phyloP scores from a whole-genome alignment of 2,329 filamentous ascomycete genomes.

The Alternaria burnsii region DNA sequence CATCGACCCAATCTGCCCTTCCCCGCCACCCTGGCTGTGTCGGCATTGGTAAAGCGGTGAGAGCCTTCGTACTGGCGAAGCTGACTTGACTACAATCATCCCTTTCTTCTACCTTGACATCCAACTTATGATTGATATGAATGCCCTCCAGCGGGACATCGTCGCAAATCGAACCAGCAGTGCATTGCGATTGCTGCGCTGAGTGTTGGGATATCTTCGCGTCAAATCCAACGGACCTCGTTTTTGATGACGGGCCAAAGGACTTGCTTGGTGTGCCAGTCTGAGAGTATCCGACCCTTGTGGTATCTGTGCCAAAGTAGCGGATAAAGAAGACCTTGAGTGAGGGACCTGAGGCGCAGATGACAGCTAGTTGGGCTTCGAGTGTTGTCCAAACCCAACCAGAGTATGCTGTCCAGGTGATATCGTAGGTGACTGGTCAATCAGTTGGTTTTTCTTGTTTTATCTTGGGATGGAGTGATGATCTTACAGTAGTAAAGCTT shows the following conservation, averaged over 20 bases:
- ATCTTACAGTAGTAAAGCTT: slow-evolving; percentile 39
- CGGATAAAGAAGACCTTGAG: slow-evolving; percentile 56
- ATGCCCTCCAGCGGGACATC: slow-evolving; percentile 32
- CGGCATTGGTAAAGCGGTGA: slow-evolving; percentile 26
- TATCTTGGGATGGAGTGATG: no score
- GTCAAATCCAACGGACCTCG: neutral
- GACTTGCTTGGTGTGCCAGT: slow-evolving; percentile 11
- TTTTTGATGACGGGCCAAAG: neutral
- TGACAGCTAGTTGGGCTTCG: slow-evolving; percentile 53
- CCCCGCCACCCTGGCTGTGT: slow-evolving; percentile 9
- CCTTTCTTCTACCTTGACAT: slow-evolving; percentile 31
- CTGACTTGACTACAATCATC: slow-evolving; percentile 30
- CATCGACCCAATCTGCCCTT: slow-evolving; percentile 24
- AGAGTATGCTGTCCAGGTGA: slow-evolving; percentile 52
- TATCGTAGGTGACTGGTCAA: slow-evolving; percentile 46
- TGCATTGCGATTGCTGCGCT: neutral
- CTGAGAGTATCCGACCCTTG: slow-evolving; percentile 19
- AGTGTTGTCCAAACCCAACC: slow-evolving; percentile 54
- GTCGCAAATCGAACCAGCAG: slow-evolving; percentile 8
- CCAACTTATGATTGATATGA: slow-evolving; percentile 31
- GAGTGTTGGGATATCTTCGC: slow-evolving; percentile 2
- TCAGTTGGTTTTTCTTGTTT: neutral
- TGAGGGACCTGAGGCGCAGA: slow-evolving; percentile 55
- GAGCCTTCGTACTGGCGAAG: slow-evolving; percentile 26
- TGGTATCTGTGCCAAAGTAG: slow-evolving; percentile 43